Conservation (phyloP, 352 stramenopile genomes). For the Phytophthora pluvialis region DNA sequence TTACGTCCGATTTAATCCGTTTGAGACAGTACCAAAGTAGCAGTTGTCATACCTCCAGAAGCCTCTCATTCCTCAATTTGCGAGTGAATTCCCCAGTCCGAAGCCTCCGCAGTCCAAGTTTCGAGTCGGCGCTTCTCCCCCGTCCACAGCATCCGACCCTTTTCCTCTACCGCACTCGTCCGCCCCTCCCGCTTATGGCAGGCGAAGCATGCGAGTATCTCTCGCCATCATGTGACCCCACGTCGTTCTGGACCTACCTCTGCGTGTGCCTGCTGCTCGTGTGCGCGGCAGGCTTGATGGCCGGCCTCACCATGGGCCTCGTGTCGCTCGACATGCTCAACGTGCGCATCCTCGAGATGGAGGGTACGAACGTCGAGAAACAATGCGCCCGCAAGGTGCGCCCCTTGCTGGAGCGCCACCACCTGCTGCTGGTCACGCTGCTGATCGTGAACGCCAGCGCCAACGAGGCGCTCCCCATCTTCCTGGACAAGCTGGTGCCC, state of each 20-base stretch:
- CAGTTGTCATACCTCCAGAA: too few species aligned
- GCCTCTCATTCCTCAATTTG: too few species aligned
- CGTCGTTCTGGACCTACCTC: constrained; percentile 64
- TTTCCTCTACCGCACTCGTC: neutral
- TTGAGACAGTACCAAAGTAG: neutral
- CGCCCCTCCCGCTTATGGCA: constrained; percentile 30
- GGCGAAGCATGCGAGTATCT: constrained; percentile 61
- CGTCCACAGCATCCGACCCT: neutral
- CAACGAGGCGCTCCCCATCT: constrained; percentile 95
- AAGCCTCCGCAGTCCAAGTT: neutral
- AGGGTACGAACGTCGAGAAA: constrained; percentile 81
- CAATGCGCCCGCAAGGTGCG: constrained; percentile 77
- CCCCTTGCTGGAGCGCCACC: constrained; percentile 90
- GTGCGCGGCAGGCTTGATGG: constrained; percentile 69
- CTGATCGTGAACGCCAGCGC: constrained; percentile 95
- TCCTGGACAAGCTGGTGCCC: constrained; percentile 91
- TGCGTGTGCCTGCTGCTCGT: constrained; percentile 57
- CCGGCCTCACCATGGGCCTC: constrained; percentile 81
- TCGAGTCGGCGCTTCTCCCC: neutral
- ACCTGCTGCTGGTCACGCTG: constrained; percentile 95
- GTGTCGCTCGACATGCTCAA: constrained; percentile 85
- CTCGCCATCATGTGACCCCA: constrained; percentile 65
- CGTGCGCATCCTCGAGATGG: constrained; percentile 79
- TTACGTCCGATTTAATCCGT: neutral
- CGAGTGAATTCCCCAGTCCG: too few species aligned